Conservation (phyloP, 495 filamentous ascomycete genomes). For the Penicillium paradoxum region DNA sequence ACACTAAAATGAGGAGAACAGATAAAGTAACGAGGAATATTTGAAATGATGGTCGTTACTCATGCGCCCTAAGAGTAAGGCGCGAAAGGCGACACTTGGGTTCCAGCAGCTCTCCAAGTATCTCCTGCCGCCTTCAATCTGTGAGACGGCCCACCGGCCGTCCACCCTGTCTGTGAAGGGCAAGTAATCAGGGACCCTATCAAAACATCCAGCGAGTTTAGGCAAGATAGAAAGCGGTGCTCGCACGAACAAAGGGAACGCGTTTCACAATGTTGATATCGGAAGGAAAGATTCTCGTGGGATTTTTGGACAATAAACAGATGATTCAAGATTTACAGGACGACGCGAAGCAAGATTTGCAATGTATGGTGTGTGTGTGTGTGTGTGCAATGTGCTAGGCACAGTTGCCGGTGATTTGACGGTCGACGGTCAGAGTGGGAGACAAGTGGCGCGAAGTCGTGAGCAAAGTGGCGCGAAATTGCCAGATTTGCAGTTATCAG, state of each 20-base stretch:
- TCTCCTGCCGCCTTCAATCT: conserved; percentile 35
- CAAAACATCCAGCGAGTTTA: conserved; percentile 16
- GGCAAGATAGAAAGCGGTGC: neutral
- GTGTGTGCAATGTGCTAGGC: neutral
- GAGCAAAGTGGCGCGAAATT: neutral
- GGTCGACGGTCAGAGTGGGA: neutral
- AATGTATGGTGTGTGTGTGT: neutral
- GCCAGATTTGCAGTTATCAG: neutral
- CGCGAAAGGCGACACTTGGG: neutral
- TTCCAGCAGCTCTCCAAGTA: conserved; percentile 6
- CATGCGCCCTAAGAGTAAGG: neutral
- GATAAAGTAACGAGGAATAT: neutral
- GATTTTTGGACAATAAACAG: neutral
- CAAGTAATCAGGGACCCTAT: conserved; percentile 13
- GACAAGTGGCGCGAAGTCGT: neutral
- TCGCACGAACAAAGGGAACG: neutral
- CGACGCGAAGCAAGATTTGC: neutral
- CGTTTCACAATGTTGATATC: neutral
- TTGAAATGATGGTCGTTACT: neutral
- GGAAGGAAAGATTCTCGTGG: neutral
- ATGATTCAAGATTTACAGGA: neutral
- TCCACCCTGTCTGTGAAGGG: conserved; percentile 33
- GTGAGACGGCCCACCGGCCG: conserved; percentile 47
- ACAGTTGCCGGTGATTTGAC: neutral
- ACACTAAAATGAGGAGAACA: conserved; percentile 1